Evolutionary conservation across 192 early-diverging fungal genomes (phyloP).

Genomic region (Dimargaris xerosporica): DNA sequence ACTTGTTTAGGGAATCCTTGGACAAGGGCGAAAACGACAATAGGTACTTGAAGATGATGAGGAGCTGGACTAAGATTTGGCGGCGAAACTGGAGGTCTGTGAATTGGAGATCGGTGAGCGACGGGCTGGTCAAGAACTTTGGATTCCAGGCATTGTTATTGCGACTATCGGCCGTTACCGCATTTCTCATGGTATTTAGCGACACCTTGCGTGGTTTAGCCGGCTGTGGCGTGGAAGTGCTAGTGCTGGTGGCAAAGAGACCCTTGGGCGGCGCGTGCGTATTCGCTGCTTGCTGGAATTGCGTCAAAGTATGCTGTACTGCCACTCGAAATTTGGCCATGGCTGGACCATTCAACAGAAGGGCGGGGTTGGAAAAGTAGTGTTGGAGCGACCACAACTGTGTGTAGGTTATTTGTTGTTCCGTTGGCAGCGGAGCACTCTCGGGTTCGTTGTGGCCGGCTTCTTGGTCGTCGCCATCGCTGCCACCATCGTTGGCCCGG

Average conservation of each 20-base stretch:
- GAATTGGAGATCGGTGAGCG: slow-evolving; percentile 39
- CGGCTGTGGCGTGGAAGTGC: not conserved
- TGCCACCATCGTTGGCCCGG: too few species aligned
- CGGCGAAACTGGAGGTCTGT: slow-evolving; percentile 68
- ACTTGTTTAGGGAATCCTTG: slow-evolving; percentile 26
- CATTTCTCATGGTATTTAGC: not conserved
- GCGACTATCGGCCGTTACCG: not conserved
- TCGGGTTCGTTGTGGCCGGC: too few species aligned
- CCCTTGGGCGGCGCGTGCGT: not conserved
- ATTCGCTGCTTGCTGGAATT: not conserved
- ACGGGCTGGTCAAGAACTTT: slow-evolving; percentile 20
- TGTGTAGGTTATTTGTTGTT: slow-evolving; percentile 36
- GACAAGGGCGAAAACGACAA: slow-evolving; percentile 32
- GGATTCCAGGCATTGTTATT: slow-evolving; percentile 6
- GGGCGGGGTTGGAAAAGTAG: slow-evolving; percentile 55
- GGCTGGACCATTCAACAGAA: slow-evolving; percentile 23
- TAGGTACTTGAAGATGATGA: slow-evolving; percentile 75
- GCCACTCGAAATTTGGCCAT: slow-evolving; percentile 14
- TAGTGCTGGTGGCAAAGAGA: not conserved
- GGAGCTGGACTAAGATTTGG: slow-evolving; percentile 69
- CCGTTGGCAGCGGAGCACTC: not conserved
- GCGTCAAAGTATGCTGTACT: not conserved
- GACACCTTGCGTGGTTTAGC: not conserved
- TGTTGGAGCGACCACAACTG: slow-evolving; percentile 68
- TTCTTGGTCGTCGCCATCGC: too few species aligned